Base-by-base conservation (phyloP, 257 asterid species). In the Salvia hispanica region DNA sequence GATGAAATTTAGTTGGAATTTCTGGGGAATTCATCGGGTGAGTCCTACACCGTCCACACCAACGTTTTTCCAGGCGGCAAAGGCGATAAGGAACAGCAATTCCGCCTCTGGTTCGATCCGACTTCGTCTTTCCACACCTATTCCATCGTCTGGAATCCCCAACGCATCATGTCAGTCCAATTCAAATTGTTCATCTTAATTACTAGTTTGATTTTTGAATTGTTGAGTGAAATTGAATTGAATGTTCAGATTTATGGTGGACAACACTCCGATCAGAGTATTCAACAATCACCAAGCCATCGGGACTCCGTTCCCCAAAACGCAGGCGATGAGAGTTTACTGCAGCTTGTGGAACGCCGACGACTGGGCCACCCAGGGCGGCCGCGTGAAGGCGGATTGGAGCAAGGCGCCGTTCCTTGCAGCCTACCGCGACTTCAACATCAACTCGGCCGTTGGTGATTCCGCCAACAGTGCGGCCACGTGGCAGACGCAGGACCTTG, bases 1-100 rank as follows among this genome's bases (percentile, higher is more conserved):
- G 74, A 70, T 25, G 74, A 70, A 51, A 70, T 70, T 36, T 69
- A 70, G 62, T 70, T 70, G 16, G 74, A 70, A 14, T 70, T 70
- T 14, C 62, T 70, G 10, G 74, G 74, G 2, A 60, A 70, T 25
- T 28, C 68, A 3, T 18, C 55, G 0, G 74, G 74, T 25, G 68
- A 70, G 34, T 69, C 74, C 6, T 70, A 70, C 69, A 60, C 74
- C 16, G 25, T 70, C 2, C 74, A 70, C 74, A 70, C 74, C 6
- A 70, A 70, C 37, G 74, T 70, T 3, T 70, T 48, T 4, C 31
- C 62, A 6, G 44, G 46, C n/a, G 74, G 74, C 0, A 70, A 70
- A 61, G 74, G 74, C 9, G 11, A 70, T 3, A 70, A 51, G 57
- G 74, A 70, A n/a, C 69, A 70, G 14, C 74, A 70, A 6, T 70